Evolutionary conservation across 257 asterid species (phyloP), one percentile per base, ranked within the genome.

Genomic region (Schizonepeta tenuifolia): DNA sequence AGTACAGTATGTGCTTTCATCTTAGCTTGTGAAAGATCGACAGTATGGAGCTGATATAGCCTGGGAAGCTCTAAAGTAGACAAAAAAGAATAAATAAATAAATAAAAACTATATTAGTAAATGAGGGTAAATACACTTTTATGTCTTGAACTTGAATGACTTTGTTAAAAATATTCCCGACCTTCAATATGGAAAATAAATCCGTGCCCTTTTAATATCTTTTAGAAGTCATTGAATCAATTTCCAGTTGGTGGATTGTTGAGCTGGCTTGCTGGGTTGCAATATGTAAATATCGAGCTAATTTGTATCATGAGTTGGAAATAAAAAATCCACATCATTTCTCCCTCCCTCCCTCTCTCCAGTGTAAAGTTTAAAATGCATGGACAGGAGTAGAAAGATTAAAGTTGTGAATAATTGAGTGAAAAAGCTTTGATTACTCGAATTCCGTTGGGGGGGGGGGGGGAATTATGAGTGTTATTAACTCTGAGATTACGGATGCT

Each of bases 1-100:
- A n/a, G 46, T 40, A 11, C 62, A 67, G 9, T 59, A 6, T 22
- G 40, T 46, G 10, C 31, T 44, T 50, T 53, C 0, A 12, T 70
- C 44, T 14, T 54, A 21, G 12, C 70, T 26, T 10, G 10, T 21
- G 26, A 43, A 71, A 38, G 6, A 3, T 47, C 38, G 59, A 50
- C 24, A 33, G 57, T 49, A 35, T 24, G 47, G 43, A 50, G n/a
- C n/a, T 60, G 26, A 43, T 54, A n/a, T 62, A 38, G 64, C 57
- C 38, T 67, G 31, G 38, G 20, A 74, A 20, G 24, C 57, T 31
- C 15, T 33, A 26, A 47, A 44, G 55, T 46, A 17, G 21, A 17
- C 17, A 4, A 6, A 54, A 3, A 35, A 54, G 11, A 13, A 54
- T 8, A 70, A 14, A 7, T 9, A 7, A 54, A 31, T n/a, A 14